Conservation (phyloP, 2,329 filamentous ascomycete species). For the Cordyceps javanica region DNA sequence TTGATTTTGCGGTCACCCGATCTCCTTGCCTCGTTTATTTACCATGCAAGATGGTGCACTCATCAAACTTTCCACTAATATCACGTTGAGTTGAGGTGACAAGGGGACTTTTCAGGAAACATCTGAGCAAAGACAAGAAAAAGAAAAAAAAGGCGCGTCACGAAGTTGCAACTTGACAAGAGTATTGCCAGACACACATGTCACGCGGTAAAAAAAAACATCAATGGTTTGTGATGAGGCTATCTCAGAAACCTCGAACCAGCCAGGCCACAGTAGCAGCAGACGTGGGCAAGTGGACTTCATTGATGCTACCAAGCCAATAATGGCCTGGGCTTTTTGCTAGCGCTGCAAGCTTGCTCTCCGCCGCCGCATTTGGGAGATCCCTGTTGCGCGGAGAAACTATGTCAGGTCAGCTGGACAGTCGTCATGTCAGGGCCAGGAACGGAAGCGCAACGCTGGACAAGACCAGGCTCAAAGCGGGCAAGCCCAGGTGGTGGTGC, state of each 20-base stretch:
- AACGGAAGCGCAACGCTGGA: neutral
- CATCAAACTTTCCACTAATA: no score
- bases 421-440: constrained; percentile 13
- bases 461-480: constrained; percentile 7
- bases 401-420: constrained; percentile 11
- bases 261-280: neutral
- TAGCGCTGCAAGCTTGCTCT: neutral
- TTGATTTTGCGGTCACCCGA: neutral
- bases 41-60: no score
- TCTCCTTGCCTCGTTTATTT: neutral
- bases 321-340: neutral
- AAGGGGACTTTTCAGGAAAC: no score
- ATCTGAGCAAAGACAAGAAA: neutral
- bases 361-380: neutral
- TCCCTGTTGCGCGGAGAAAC: constrained; percentile 4
- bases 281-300: neutral
- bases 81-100: no score
- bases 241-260: neutral
- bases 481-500: neutral
- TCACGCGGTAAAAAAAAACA: neutral
- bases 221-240: neutral
- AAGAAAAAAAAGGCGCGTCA: neutral
- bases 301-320: neutral
- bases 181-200: neutral
- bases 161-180: neutral